These are phyloP conservation scores for Cladophialophora yegresii DNA, from an alignment of 2,329 filamentous ascomycete genomes.

Conservation along the genomic window DNA sequence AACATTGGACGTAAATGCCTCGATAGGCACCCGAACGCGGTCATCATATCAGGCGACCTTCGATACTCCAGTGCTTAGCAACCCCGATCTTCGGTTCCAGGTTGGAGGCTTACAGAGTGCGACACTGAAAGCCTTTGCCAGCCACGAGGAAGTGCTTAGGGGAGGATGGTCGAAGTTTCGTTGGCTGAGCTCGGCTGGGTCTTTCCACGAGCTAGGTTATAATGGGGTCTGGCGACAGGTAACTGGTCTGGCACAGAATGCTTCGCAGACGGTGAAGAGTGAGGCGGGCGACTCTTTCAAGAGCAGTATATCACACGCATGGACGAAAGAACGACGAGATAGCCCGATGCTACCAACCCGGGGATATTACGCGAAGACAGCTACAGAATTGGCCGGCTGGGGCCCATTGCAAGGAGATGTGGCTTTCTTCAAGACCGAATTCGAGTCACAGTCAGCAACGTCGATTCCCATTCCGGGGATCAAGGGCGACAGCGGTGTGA, in stretches of 20 bases:
- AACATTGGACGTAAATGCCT: constrained; percentile 81
- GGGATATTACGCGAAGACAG: constrained; percentile 77
- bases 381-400: constrained; percentile 82
- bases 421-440: constrained; percentile 88
- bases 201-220: constrained; percentile 77
- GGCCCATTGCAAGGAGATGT: constrained; percentile 85
- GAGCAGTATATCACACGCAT: constrained; percentile 79
- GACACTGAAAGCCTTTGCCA: constrained; percentile 88
- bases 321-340: constrained; percentile 77
- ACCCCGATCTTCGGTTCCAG: constrained; percentile 77
- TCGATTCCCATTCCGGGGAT: constrained; percentile 71
- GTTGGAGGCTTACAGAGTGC: constrained; percentile 79
- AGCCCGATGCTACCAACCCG: constrained; percentile 79
- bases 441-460: constrained; percentile 75
- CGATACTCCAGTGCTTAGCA: constrained; percentile 77
- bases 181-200: constrained; percentile 67
- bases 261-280: constrained; percentile 76
- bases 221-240: constrained; percentile 84
- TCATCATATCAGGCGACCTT: constrained; percentile 89
- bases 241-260: constrained; percentile 72
- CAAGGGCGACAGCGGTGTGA: constrained; percentile 72
- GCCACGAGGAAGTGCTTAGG: constrained; percentile 84
- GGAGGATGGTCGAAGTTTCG: constrained; percentile 75
- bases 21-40: constrained; percentile 82
- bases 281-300: constrained; percentile 93